Conservation (phyloP, 148 eudicot species). For the Chenopodium suecicum region DNA sequence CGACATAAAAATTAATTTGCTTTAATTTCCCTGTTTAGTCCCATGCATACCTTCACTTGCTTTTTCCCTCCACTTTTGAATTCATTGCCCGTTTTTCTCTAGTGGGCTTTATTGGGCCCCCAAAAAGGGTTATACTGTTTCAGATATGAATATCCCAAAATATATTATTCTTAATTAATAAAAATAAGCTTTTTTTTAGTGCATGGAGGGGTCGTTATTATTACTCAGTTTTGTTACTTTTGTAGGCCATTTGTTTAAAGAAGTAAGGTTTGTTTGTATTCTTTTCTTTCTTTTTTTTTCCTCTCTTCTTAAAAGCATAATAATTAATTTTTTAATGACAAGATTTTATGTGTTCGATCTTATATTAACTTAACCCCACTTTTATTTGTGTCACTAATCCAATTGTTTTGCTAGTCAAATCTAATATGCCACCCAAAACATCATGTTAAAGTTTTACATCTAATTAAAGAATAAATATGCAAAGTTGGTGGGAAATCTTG, state of each 20-base stretch:
- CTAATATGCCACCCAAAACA: neutral
- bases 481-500: constrained; percentile 6
- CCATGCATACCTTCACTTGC: neutral
- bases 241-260: neutral
- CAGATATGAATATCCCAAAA: too few relatives aligned
- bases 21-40: neutral
- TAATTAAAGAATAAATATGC: neutral
- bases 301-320: neutral
- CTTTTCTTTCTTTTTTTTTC: neutral
- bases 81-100: neutral
- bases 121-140: neutral
- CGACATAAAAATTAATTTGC: neutral
- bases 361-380: constrained; percentile 6
- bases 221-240: neutral
- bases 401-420: neutral
- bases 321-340: neutral
- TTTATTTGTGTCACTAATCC: constrained; percentile 3
- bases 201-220: constrained; percentile 5
- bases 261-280: neutral
- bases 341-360: neutral
- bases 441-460: neutral
- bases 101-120: neutral
- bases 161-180: too few relatives aligned
- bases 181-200: neutral
- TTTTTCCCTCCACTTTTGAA: neutral